Evolutionary conservation across 306 rosid genomes (phyloP).

Genomic region (Chamaecrista fasciculata): DNA sequence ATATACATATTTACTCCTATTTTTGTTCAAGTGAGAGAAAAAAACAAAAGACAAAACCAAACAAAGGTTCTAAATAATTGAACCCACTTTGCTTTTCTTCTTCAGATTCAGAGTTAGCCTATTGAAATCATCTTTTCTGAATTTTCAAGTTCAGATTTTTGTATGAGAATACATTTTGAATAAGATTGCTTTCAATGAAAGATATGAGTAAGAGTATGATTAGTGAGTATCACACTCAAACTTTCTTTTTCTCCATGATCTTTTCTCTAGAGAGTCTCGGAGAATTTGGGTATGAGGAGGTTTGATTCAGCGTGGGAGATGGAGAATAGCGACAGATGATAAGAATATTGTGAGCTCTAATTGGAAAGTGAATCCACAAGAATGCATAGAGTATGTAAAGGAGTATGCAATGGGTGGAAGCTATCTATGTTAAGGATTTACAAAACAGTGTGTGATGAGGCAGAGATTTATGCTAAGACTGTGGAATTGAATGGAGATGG

Average conservation of each 20-base stretch:
- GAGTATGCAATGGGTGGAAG: constrained; percentile 57
- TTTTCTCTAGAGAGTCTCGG: constrained; percentile 39
- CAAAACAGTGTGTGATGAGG: constrained; percentile 59
- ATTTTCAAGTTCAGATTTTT: too few species aligned
- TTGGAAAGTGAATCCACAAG: constrained; percentile 66
- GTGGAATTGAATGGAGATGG: constrained; percentile 59
- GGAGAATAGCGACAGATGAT: constrained; percentile 87
- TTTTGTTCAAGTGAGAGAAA: too few species aligned
- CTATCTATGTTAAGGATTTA: constrained; percentile 52
- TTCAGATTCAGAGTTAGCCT: too few species aligned
- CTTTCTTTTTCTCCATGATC: constrained; percentile 31
- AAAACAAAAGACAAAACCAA: too few species aligned
- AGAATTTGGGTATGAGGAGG: constrained; percentile 43
- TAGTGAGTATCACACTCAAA: too few species aligned
- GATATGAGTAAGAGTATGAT: too few species aligned
- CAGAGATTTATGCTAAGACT: constrained; percentile 52
- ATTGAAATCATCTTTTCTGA: too few species aligned
- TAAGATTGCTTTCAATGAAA: too few species aligned
- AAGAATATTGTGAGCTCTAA: constrained; percentile 66
- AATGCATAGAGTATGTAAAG: constrained; percentile 62
- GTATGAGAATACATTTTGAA: too few species aligned
- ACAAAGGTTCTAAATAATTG: too few species aligned
- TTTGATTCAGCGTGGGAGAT: constrained; percentile 50
- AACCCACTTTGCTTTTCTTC: too few species aligned
- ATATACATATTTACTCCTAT: too few species aligned